These are phyloP conservation scores for Globisporangium perplexum DNA, from an alignment of 352 stramenopile species.

Conservation along the genomic window DNA sequence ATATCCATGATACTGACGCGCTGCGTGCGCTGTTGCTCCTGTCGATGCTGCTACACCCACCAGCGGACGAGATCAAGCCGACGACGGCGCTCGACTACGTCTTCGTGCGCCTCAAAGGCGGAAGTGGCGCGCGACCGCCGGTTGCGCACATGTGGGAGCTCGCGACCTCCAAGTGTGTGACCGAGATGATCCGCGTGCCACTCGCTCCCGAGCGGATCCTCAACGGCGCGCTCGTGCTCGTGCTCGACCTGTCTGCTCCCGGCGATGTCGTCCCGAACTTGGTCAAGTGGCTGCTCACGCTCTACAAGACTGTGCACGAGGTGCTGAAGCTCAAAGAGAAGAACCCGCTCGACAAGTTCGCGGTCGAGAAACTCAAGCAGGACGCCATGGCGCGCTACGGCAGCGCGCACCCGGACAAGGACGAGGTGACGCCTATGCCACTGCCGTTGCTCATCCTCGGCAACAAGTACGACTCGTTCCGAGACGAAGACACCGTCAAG, in stretches of 20 bases:
- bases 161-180: slow-evolving; percentile 67
- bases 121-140: slow-evolving; percentile 15
- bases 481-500: slow-evolving; percentile 80
- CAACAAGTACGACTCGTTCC: slow-evolving; percentile 90
- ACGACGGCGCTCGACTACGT: slow-evolving; percentile 90
- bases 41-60: slow-evolving; percentile 9
- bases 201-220: slow-evolving; percentile 71
- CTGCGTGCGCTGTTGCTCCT: background rate
- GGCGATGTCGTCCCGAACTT: slow-evolving; percentile 75
- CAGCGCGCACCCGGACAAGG: slow-evolving; percentile 57
- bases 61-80: slow-evolving; percentile 82
- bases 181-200: slow-evolving; percentile 82
- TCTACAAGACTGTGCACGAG: slow-evolving; percentile 50
- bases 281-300: slow-evolving; percentile 67
- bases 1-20: background rate
- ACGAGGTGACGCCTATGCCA: slow-evolving; percentile 65
- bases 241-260: slow-evolving; percentile 78
- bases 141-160: slow-evolving; percentile 93
- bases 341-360: slow-evolving; percentile 54
- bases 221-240: slow-evolving; percentile 71
- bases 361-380: slow-evolving; percentile 41
- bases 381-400: slow-evolving; percentile 53
- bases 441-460: slow-evolving; percentile 80
- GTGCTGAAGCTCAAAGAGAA: slow-evolving; percentile 61
- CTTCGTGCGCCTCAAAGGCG: slow-evolving; percentile 73